Percentiles rank a stretch among this genome's conserved stretches.
Conservation (phyloP, 1,284 basidiomycete genomes). For the Ganoderma leucocontextum region DNA sequence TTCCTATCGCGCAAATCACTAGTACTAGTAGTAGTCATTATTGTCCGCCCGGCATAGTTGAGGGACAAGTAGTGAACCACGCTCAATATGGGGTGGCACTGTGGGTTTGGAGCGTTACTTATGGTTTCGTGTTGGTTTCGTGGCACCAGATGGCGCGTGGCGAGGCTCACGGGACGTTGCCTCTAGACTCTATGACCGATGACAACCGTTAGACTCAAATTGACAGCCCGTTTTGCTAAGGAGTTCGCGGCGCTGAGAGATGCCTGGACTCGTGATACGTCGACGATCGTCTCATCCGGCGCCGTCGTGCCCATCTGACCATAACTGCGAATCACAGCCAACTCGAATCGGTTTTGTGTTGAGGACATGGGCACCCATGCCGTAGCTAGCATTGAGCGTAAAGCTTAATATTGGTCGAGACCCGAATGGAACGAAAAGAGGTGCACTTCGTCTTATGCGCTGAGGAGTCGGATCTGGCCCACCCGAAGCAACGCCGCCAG, state of each 20-base stretch:
- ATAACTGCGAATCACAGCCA: too few relatives aligned
- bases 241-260: not conserved
- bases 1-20: not conserved
- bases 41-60: not conserved
- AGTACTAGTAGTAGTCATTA: too few relatives aligned
- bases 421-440: not conserved
- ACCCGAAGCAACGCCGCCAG: too few relatives aligned
- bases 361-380: too few relatives aligned
- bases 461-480: not conserved
- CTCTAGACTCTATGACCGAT: not conserved
- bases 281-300: not conserved
- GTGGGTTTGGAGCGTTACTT: not conserved
- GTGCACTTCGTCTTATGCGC: not conserved
- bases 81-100: not conserved
- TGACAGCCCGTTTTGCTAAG: not conserved
- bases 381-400: not conserved
- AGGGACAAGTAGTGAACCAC: not conserved
- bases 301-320: not conserved
- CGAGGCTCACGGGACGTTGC: not conserved
- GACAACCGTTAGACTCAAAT: not conserved
- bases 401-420: not conserved
- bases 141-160: not conserved
- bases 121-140: conserved; percentile 1
- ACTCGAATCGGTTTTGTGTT: too few relatives aligned
- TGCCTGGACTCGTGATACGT: not conserved